Evolutionary conservation across 257 asterid genomes (phyloP).

Genomic region (Nicotiana paniculata): DNA sequence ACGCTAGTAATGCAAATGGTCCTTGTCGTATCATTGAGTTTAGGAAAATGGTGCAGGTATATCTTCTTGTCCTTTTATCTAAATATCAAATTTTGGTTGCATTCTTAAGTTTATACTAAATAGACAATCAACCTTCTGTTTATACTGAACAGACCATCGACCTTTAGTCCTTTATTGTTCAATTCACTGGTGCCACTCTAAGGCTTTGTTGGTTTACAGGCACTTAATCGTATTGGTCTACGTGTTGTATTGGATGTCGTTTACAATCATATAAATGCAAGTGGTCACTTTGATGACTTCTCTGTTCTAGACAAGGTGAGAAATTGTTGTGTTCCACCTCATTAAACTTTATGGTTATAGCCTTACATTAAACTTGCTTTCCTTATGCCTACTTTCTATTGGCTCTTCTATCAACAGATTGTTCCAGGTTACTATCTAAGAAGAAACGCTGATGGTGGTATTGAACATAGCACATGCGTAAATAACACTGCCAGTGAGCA

Average conservation of each 20-base stretch:
- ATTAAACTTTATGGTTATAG: neutral
- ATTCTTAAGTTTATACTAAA: neutral
- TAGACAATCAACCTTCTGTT: neutral
- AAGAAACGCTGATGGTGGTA: constrained; percentile 72
- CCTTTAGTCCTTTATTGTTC: neutral
- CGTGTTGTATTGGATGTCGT: constrained; percentile 88
- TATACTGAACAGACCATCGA: neutral
- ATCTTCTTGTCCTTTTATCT: constrained; percentile 6
- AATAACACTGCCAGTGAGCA: constrained; percentile 99
- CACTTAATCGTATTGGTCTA: constrained; percentile 73
- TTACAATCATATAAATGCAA: constrained; percentile 87
- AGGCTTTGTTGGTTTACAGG: constrained; percentile 39
- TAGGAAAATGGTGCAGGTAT: constrained; percentile 94
- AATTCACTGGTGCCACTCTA: neutral
- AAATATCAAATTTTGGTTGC: neutral
- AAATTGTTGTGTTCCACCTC: constrained; percentile 11
- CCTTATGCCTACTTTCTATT: constrained; percentile 1
- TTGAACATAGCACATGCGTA: constrained; percentile 78
- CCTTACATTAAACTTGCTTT: neutral
- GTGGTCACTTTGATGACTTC: constrained; percentile 61
- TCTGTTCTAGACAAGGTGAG: constrained; percentile 87
- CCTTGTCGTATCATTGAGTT: constrained; percentile 70
- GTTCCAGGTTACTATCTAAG: constrained; percentile 98
- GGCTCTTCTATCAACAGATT: constrained; percentile 47
- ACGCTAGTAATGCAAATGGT: constrained; percentile 77